phyloP scores from a whole-genome alignment of 371 early-diverging fungal species.

The Rhizopus delemar region DNA sequence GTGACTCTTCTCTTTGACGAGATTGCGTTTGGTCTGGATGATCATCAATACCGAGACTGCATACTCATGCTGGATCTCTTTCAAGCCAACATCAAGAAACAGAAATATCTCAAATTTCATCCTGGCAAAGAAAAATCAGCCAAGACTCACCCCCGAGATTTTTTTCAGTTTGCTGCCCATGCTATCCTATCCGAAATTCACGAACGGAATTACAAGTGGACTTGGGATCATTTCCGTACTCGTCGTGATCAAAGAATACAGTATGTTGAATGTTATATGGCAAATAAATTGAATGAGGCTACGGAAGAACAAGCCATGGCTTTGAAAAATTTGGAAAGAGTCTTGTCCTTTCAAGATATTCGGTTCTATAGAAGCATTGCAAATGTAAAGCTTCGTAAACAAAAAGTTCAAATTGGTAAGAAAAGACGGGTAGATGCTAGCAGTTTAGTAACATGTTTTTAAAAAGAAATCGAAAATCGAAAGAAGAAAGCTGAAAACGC shows the following conservation, averaged over 20 bases:
- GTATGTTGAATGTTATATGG: conserved; percentile 70
- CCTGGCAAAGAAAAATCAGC: conserved; percentile 69
- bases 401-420: conserved; percentile 49
- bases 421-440: neutral
- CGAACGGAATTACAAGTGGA: conserved; percentile 69
- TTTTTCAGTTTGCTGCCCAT: conserved; percentile 74
- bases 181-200: conserved; percentile 78
- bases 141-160: conserved; percentile 68
- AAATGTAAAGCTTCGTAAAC: conserved; percentile 59
- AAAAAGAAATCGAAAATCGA: conserved; percentile 24
- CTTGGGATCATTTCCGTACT: conserved; percentile 72
- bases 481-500: conserved; percentile 31
- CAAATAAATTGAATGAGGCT: conserved; percentile 44
- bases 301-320: conserved; percentile 39
- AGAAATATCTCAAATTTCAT: conserved; percentile 75
- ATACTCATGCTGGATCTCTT: conserved; percentile 72
- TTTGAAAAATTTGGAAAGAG: conserved; percentile 61
- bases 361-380: conserved; percentile 76
- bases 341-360: conserved; percentile 76
- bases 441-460: conserved; percentile 8
- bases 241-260: conserved; percentile 69
- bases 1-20: conserved; percentile 74
- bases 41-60: conserved; percentile 74
- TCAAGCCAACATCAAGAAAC: conserved; percentile 64
- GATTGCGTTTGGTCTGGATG: conserved; percentile 75